Conservation (phyloP, 495 filamentous ascomycete genomes). For the Podospora pseudoanserina region DNA sequence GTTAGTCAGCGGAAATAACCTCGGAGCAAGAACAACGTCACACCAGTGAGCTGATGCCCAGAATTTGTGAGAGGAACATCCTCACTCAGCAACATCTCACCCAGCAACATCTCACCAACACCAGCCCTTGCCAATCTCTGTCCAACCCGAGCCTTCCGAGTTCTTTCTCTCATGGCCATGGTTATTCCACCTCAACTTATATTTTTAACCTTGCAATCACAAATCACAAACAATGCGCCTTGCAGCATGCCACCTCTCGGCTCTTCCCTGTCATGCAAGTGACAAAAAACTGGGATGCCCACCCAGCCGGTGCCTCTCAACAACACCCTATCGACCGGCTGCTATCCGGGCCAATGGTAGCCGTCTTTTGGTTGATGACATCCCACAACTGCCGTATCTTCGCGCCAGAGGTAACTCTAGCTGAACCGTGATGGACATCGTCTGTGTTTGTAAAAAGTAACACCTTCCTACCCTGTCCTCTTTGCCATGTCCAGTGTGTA, state of each 20-base stretch:
- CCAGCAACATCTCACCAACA: background rate
- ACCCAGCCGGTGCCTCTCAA: background rate
- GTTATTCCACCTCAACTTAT: background rate
- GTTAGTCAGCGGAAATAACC: background rate
- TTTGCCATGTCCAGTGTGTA: constrained; percentile 13
- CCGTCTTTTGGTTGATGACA: background rate
- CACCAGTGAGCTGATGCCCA: background rate
- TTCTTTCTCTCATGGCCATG: background rate
- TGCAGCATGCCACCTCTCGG: background rate
- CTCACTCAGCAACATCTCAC: background rate
- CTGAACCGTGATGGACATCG: background rate
- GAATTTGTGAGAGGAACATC: background rate
- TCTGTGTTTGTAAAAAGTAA: background rate
- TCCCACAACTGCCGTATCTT: background rate
- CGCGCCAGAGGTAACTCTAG: background rate
- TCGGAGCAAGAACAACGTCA: background rate
- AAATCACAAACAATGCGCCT: background rate
- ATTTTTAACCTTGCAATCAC: background rate
- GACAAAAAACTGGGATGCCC: background rate
- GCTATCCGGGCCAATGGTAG: background rate
- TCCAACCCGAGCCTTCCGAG: background rate
- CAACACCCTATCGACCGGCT: background rate
- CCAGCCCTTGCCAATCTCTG: background rate
- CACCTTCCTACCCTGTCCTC: background rate
- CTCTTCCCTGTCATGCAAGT: background rate